Evolutionary conservation across 495 filamentous ascomycete species (phyloP).

Genomic region (Chaetomidium leptoderma): DNA sequence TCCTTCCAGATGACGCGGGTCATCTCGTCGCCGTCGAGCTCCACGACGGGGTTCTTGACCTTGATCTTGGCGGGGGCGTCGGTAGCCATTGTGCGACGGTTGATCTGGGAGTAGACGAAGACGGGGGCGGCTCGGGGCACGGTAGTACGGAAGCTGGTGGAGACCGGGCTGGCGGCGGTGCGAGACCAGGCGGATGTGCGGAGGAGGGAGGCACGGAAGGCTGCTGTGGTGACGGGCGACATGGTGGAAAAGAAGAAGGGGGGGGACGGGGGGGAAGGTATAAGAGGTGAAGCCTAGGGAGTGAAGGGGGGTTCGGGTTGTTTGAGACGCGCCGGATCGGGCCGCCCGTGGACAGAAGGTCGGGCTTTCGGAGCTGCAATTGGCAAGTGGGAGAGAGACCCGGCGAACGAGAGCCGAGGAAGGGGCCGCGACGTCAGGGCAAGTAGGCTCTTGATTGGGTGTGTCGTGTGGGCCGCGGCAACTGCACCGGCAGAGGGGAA

Average conservation of each 20-base stretch:
- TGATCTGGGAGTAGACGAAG: conserved; percentile 26
- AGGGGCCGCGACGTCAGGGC: conserved; percentile 8
- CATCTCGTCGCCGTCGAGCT: conserved; percentile 99
- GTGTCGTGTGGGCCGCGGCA: conserved; percentile 24
- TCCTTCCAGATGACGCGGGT: conserved; percentile 97
- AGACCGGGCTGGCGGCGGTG: conserved; percentile 14
- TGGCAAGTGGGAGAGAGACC: conserved; percentile 13
- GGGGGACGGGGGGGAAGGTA: conserved; percentile 17
- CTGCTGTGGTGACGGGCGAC: conserved; percentile 27
- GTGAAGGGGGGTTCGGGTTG: conserved; percentile 10
- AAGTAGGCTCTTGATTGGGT: conserved; percentile 16
- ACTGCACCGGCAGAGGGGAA: conserved; percentile 23
- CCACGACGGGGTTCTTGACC: conserved; percentile 95
- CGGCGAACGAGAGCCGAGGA: conserved; percentile 30
- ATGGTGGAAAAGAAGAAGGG: conserved; percentile 25
- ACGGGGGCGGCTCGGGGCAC: conserved; percentile 22
- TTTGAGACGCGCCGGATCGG: conserved; percentile 26
- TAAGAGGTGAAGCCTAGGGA: conserved; percentile 14
- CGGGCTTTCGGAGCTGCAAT: conserved; percentile 18
- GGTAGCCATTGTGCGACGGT: conserved; percentile 40
- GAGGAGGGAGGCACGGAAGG: conserved; percentile 30
- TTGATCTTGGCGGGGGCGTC: conserved; percentile 67
- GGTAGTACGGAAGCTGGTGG: conserved; percentile 16
- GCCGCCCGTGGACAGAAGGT: conserved; percentile 15
- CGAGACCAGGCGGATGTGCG: conserved; percentile 26